Evolutionary conservation across 2,329 filamentous ascomycete species (phyloP), one percentile per base, ranked within the genome.

Genomic region (Fusarium sp.): DNA sequence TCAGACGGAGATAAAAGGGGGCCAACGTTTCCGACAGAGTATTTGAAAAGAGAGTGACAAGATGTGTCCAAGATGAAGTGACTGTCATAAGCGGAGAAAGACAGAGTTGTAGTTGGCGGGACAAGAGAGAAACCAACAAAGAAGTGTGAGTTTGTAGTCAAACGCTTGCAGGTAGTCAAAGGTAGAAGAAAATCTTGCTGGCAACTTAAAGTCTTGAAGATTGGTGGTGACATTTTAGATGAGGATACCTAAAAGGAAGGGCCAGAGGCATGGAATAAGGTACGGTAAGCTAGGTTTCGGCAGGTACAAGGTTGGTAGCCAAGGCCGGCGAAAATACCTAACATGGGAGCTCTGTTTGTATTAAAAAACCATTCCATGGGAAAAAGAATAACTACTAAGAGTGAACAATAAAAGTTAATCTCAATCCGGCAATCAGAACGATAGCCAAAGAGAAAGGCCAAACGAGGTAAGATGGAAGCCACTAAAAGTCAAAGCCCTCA

Each of bases 221-320:
- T 48, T 54, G 48, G 58, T 48, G 38, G 58, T 62, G 62, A 50
- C 47, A 51, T 69, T 44, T 74, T 57, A 70, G 68, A 75, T 66
- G 68, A 66, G 57, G 48, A 59, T 50, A 36, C 64, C 63, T 51
- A 73, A 66, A 67, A 70, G 72, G 72, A 75, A 73, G 64, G 72
- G 60, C 50, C 60, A 68, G 58, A 74, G 60, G 38, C 60, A 70
- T 68, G 67, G 60, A 28, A 54, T 39, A 34, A 34, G 32, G 32
- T 34, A 34, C 14, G 32, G 32, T 8, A 32, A 30, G 55, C 44
- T 48, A 48, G 66, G 58, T 52, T 39, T 32, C 48, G 62, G 45
- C 59, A 50, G 42, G 59, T 58, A 56, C 48, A 56, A 57, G 57
- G 45, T 62, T 61, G 51, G 34, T 54, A 45, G 57, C 62, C 62